Conservation (phyloP, 192 early-diverging fungal genomes). For the Backusella morwellensis region DNA sequence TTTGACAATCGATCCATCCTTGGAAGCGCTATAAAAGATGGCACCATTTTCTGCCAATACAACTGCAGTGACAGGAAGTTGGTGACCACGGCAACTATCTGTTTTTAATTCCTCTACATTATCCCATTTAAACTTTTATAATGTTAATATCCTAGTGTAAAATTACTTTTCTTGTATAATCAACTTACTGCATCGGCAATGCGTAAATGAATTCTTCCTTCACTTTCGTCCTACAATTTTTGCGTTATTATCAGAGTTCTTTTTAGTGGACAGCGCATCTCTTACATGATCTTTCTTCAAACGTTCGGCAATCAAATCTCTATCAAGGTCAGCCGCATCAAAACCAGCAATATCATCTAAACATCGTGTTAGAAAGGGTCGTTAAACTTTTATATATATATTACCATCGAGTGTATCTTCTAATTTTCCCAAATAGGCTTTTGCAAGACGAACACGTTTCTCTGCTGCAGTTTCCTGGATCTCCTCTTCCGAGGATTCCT, state of each 20-base stretch:
- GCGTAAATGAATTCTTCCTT: conserved; percentile 49
- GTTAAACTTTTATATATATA: conserved; percentile 15
- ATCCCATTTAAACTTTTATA: conserved; percentile 17
- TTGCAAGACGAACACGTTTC: conserved; percentile 91
- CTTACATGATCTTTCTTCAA: conserved; percentile 76
- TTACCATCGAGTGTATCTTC: conserved; percentile 55
- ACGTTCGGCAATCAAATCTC: conserved; percentile 88
- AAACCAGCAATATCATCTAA: conserved; percentile 66
- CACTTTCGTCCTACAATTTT: conserved; percentile 44
- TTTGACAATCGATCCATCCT: conserved; percentile 93
- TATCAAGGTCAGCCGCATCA: conserved; percentile 91
- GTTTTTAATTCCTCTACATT: conserved; percentile 35
- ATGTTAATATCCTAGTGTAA: not conserved
- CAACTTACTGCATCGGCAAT: conserved; percentile 52
- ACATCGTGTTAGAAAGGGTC: not conserved
- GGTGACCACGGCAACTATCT: conserved; percentile 60
- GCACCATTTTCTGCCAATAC: conserved; percentile 64
- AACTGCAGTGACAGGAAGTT: conserved; percentile 80
- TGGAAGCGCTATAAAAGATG: conserved; percentile 82
- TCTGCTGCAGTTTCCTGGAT: conserved; percentile 85
- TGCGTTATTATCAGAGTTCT: not conserved
- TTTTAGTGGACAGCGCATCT: not conserved
- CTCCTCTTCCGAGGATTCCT: conserved; percentile 65
- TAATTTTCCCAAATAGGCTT: conserved; percentile 85
- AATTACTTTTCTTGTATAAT: conserved; percentile 19